Evolutionary conservation across 305 asterid species (phyloP).

Genomic region (Plantago rigida): DNA sequence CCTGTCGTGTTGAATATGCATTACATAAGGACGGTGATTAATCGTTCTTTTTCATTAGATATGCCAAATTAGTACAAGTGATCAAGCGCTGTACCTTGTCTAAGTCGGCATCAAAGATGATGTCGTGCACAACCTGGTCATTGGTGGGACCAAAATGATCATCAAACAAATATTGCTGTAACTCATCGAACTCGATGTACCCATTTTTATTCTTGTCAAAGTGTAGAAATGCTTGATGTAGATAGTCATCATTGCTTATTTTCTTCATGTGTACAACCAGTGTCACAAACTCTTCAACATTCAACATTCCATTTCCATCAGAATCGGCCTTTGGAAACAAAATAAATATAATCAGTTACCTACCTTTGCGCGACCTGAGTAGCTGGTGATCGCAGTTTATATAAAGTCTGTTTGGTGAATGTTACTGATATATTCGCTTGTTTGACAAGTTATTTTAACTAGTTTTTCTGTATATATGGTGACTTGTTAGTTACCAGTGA

Average conservation of each 20-base stretch:
- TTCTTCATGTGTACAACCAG: slow-evolving; percentile 68
- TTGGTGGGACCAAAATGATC: slow-evolving; percentile 43
- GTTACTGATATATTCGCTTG: too few relatives aligned
- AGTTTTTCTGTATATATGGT: too few relatives aligned
- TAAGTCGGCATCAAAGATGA: slow-evolving; percentile 67
- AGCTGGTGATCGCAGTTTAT: too few relatives aligned
- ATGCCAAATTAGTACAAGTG: too few relatives aligned
- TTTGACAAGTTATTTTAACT: too few relatives aligned
- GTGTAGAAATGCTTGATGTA: slow-evolving; percentile 47
- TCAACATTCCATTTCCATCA: slow-evolving; percentile 65
- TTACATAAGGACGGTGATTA: too few relatives aligned
- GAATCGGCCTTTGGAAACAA: slow-evolving; percentile 46
- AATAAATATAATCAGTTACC: too few relatives aligned
- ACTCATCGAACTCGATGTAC: slow-evolving; percentile 68
- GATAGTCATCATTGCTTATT: slow-evolving; percentile 55
- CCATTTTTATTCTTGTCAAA: slow-evolving; percentile 71
- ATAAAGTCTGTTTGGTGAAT: too few relatives aligned
- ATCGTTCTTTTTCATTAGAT: too few relatives aligned
- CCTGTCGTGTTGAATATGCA: slow-evolving; percentile 31
- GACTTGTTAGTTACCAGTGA: too few relatives aligned
- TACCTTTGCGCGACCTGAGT: too few relatives aligned
- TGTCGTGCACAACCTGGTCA: slow-evolving; percentile 59
- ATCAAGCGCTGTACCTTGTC: slow-evolving; percentile 47
- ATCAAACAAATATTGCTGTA: slow-evolving; percentile 49
- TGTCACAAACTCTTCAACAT: slow-evolving; percentile 64